These are phyloP conservation scores for Citrus trifoliata DNA, from an alignment of 345 rosid genomes.

Conservation along the genomic window DNA sequence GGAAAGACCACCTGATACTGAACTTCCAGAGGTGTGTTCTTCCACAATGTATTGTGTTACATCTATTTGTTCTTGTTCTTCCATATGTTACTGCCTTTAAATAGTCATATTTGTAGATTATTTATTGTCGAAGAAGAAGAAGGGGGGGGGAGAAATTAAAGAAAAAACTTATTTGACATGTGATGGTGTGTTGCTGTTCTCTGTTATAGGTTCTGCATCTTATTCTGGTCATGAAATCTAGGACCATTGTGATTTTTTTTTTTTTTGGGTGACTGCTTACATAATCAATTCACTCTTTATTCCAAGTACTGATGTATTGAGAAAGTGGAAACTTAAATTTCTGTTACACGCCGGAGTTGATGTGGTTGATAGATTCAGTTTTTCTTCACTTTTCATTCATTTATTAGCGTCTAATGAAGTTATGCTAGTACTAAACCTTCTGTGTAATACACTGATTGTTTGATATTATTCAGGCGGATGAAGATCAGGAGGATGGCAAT, in stretches of 20 bases:
- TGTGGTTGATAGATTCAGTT: slow-evolving; percentile 2
- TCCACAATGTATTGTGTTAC: not conserved
- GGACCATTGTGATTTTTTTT: not conserved
- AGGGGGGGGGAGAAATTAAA: too few relatives aligned
- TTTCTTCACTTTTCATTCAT: not conserved
- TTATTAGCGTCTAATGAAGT: not conserved
- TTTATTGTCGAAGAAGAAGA: not conserved
- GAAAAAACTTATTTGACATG: not conserved
- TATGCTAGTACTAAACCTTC: not conserved
- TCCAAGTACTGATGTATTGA: not conserved
- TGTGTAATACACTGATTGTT: not conserved
- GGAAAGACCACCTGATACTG: slow-evolving; percentile 84
- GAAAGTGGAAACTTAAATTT: not conserved
- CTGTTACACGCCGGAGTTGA: not conserved
- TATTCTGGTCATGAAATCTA: not conserved
- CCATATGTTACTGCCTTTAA: not conserved
- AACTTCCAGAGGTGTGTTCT: slow-evolving; percentile 63
- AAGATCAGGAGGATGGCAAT: slow-evolving; percentile 79
- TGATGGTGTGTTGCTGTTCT: not conserved
- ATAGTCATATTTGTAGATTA: not conserved
- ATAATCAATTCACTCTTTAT: not conserved
- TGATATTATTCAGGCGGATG: slow-evolving; percentile 51
- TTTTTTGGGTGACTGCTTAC: not conserved
- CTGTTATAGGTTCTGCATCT: not conserved
- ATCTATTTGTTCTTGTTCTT: not conserved